These are phyloP conservation scores for Nakazawaea anatomiae DNA, from an alignment of 805 yeast species.

Conservation along the genomic window DNA sequence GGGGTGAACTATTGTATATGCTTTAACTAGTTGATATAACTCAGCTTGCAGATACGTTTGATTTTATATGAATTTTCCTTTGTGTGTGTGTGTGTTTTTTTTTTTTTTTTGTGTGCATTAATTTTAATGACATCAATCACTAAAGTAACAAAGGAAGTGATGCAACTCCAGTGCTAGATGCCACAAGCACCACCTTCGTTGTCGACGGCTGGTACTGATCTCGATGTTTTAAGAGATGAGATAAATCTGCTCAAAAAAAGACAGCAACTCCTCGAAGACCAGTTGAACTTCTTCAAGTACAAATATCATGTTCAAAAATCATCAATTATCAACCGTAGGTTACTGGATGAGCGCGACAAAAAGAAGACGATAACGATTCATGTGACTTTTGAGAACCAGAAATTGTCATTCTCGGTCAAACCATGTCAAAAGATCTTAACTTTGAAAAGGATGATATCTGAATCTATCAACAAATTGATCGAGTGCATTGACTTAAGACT, in stretches of 20 bases:
- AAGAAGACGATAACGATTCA: background rate
- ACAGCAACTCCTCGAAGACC: background rate
- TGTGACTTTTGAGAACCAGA: background rate
- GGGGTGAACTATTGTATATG: background rate
- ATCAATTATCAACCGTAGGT: background rate
- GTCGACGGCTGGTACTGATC: background rate
- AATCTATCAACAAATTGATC: background rate
- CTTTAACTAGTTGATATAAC: background rate
- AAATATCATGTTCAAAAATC: background rate
- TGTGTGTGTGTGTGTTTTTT: background rate
- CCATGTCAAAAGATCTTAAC: background rate
- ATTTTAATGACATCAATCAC: background rate
- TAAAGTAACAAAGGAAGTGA: background rate
- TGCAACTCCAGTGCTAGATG: background rate
- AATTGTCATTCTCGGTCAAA: background rate
- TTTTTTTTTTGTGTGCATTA: background rate
- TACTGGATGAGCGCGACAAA: background rate
- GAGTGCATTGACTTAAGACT: background rate
- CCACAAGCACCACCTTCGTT: background rate
- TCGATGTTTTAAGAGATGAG: background rate
- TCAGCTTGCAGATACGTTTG: background rate
- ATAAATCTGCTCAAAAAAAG: background rate
- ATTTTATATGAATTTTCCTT: background rate
- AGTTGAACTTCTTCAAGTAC: constrained; percentile 4
- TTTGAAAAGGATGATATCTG: background rate